Evolutionary conservation across 1,284 basidiomycete species (phyloP), one percentile per base, ranked within the genome.

Genomic region (Ceraceosorus guamensis): DNA sequence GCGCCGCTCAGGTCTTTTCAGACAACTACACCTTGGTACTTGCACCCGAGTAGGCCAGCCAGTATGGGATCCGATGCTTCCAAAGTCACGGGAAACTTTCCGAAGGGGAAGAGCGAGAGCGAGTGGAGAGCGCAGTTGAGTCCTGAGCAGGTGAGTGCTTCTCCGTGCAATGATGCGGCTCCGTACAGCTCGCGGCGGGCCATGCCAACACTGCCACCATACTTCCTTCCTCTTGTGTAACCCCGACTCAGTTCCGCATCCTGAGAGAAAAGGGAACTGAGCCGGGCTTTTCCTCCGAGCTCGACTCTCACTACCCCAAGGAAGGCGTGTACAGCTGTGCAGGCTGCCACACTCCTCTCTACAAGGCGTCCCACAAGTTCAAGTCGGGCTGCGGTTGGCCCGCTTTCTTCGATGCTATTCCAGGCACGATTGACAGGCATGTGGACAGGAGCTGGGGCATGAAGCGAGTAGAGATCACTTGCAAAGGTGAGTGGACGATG

Each of bases 351-450:
- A 63, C 73, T 45, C 76, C 76, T 2, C 65, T 77, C 16, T 79
- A 79, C 63, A 77, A 79, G 79, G 89, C 88, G 68, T 82, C 81
- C 34, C 91, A 89, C 63, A 96, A 96, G 79, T 96, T 95, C 78
- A 83, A 88, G 68, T 90, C 87, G 56, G 89, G 90, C 8, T 96
- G 91, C 71, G 91, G 91, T 34, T 96, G 91, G 91, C 91, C 91
- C n/a, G 91, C 91, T 0, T 96, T 92, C 81, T 96, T 87, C 75
- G 91, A 93, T 72, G 88, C 89, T 2, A 84, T 95, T 57, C 91
- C 91, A 0, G 91, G 91, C 37, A 89, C 91, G 11, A 88, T 95
- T n/a, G 82, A 77, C 54, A 81, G 80, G 44, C 77, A 79, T 49
- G 75, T 77, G 48, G 79, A 79, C 66, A 60, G 64, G 31, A 76